Base-by-base conservation (phyloP, 1,284 basidiomycete species). In the Moesziomyces globuligerus region DNA sequence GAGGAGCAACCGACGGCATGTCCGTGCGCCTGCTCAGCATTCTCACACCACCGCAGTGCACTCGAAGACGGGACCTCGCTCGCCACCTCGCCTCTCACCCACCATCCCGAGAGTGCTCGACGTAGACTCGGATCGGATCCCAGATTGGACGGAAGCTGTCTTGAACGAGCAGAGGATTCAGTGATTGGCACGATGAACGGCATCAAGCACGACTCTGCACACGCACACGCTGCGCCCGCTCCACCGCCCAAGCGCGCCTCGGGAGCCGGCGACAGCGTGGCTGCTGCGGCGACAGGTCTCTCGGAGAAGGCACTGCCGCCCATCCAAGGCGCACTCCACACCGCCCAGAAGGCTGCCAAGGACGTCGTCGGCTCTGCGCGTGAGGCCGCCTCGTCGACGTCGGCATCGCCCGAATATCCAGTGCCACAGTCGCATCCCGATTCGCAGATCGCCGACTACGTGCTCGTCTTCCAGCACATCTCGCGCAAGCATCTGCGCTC, bases 381-480 rank as follows among this genome's bases (percentile, higher is more conserved):
- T n/a, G n/a, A 11, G 21, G n/a, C 39, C 20, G n/a, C 32, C 18
- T 24, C 37, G 11, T 10, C 25, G 15, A 7, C 41, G 13, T 44
- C 55, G n/a, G 21, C 40, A 9, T 13, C 40, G 1, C 3, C 43
- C 32, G 44, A 48, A 15, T 61, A 61, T 38, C 62, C 68, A 1
- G n/a, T 66, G 2, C 68, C 68, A 1, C 61, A 71, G 13, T 62
- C 61, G 13, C 45, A 56, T 15, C 42, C 53, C 7, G 54, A 59
- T 42, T 50, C 68, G 17, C 69, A 72, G 48, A 44, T 72, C 24
- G 77, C 76, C 32, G 77, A 79, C 50, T 70, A 73, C 41, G 74
- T 78, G 1, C 59, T 79, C 41, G 68, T 76, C 37, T 79, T 79
- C 51, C 67, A 79, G 44, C 64, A 69, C 41, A 50, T 73, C 23